These are phyloP conservation scores for Arthonia radiata DNA, from an alignment of 495 filamentous ascomycete genomes.

Conservation along the genomic window DNA sequence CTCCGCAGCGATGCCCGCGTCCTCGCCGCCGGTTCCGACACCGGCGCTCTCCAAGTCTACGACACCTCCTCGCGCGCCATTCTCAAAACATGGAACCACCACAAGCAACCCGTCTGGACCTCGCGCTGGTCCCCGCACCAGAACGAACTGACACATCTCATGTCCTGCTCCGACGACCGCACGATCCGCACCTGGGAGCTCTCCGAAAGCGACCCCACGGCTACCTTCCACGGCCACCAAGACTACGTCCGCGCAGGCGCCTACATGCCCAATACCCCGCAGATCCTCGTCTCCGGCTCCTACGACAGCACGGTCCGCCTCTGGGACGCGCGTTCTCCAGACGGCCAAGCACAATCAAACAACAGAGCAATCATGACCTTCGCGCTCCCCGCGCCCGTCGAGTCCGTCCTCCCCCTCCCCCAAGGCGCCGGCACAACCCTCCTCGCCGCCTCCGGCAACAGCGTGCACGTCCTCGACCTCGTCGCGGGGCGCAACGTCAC, in stretches of 20 bases:
- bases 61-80: conserved; percentile 74
- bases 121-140: conserved; percentile 73
- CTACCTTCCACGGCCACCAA: conserved; percentile 61
- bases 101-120: conserved; percentile 85
- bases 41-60: conserved; percentile 79
- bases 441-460: conserved; percentile 60
- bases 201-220: conserved; percentile 45
- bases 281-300: conserved; percentile 59
- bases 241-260: conserved; percentile 76
- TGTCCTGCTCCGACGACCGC: conserved; percentile 71
- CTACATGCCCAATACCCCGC: conserved; percentile 60
- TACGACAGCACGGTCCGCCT: conserved; percentile 86
- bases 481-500: conserved; percentile 71
- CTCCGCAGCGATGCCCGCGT: conserved; percentile 74
- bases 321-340: conserved; percentile 85
- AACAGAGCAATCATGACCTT: conserved; percentile 59
- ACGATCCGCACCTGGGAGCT: conserved; percentile 90
- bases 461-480: conserved; percentile 83
- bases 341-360: conserved; percentile 23
- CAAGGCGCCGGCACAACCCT: conserved; percentile 71
- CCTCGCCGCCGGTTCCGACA: conserved; percentile 72
- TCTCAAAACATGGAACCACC: conserved; percentile 83
- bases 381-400: conserved; percentile 70
- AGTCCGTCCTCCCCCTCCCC: conserved; percentile 62
- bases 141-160: conserved; percentile 58